Conservation (phyloP, 1,284 basidiomycete species). For the Malassezia japonica region DNA sequence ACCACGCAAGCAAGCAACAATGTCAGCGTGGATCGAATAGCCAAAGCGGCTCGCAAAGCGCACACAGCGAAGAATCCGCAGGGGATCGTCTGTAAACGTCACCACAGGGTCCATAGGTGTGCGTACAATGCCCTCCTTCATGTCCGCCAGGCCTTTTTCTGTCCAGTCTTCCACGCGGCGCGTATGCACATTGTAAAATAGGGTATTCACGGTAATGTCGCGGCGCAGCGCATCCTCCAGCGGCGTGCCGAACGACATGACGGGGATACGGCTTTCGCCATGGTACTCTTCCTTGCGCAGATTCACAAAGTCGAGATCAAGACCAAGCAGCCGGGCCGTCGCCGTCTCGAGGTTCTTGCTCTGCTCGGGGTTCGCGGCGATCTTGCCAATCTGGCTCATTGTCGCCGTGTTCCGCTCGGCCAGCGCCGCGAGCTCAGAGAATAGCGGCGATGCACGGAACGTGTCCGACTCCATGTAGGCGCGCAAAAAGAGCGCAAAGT, state of each 20-base stretch:
- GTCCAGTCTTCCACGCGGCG: slow-evolving; percentile 82
- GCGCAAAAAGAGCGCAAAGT: slow-evolving; percentile 75
- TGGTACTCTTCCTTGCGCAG: slow-evolving; percentile 82
- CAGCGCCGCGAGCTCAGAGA: neutral
- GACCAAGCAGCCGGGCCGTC: slow-evolving; percentile 69
- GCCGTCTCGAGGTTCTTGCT: slow-evolving; percentile 97
- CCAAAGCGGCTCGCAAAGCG: slow-evolving; percentile 84
- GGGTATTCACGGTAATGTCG: slow-evolving; percentile 88
- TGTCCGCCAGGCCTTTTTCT: slow-evolving; percentile 70
- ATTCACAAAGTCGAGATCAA: slow-evolving; percentile 90
- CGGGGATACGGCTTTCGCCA: slow-evolving; percentile 76
- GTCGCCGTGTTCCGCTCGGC: slow-evolving; percentile 16
- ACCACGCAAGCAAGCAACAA: slow-evolving; percentile 49
- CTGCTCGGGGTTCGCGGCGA: slow-evolving; percentile 90
- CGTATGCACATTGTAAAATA: slow-evolving; percentile 93
- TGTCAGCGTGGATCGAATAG: slow-evolving; percentile 66
- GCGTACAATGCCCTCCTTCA: slow-evolving; percentile 68
- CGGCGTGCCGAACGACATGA: slow-evolving; percentile 77
- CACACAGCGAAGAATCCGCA: slow-evolving; percentile 79
- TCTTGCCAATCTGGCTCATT: slow-evolving; percentile 56
- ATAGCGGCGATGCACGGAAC: slow-evolving; percentile 46
- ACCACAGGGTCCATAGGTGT: slow-evolving; percentile 77
- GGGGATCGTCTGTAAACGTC: slow-evolving; percentile 88
- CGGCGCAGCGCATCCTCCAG: slow-evolving; percentile 79
- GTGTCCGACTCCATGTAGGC: slow-evolving; percentile 56